phyloP scores from a whole-genome alignment of 2,329 filamentous ascomycete genomes.

The Chaetothyriales sp. region DNA sequence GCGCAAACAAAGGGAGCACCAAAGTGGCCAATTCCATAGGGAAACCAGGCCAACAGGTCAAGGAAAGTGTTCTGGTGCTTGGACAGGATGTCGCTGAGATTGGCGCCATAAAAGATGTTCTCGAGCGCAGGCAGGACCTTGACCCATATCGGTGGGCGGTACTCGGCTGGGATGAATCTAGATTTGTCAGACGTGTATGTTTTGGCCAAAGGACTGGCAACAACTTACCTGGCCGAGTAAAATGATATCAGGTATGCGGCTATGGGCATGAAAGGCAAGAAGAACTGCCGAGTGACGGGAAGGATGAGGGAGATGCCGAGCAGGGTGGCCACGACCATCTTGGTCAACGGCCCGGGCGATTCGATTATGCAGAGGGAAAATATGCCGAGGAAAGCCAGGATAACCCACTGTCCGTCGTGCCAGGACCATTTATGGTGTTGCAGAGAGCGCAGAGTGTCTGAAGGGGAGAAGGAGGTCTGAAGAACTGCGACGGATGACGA shows the following conservation, averaged over 20 bases:
- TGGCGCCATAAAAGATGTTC: constrained; percentile 91
- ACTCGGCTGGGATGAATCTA: constrained; percentile 79
- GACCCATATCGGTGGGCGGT: constrained; percentile 87
- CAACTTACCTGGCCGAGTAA: constrained; percentile 74
- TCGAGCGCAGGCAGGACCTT: constrained; percentile 85
- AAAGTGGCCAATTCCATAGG: constrained; percentile 84
- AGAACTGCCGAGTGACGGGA: constrained; percentile 78
- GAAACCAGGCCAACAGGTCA: constrained; percentile 81
- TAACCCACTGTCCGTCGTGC: constrained; percentile 72
- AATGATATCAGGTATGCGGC: constrained; percentile 82
- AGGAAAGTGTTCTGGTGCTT: constrained; percentile 71
- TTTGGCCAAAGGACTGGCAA: constrained; percentile 15
- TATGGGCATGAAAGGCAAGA: constrained; percentile 72
- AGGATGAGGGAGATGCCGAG: constrained; percentile 58
- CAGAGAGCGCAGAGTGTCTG: constrained; percentile 60
- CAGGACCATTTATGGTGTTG: constrained; percentile 64
- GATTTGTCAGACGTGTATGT: constrained; percentile 3
- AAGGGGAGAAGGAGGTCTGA: constrained; percentile 67
- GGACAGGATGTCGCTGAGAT: constrained; percentile 87
- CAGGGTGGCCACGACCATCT: constrained; percentile 54
- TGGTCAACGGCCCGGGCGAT: constrained; percentile 58
- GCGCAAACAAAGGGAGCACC: constrained; percentile 69
- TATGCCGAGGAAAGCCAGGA: constrained; percentile 57
- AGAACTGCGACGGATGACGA: constrained; percentile 60
- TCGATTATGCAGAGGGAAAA: constrained; percentile 77